Base-by-base conservation (phyloP, 805 yeast species). In the Teunomyces barrocoloradensis region DNA sequence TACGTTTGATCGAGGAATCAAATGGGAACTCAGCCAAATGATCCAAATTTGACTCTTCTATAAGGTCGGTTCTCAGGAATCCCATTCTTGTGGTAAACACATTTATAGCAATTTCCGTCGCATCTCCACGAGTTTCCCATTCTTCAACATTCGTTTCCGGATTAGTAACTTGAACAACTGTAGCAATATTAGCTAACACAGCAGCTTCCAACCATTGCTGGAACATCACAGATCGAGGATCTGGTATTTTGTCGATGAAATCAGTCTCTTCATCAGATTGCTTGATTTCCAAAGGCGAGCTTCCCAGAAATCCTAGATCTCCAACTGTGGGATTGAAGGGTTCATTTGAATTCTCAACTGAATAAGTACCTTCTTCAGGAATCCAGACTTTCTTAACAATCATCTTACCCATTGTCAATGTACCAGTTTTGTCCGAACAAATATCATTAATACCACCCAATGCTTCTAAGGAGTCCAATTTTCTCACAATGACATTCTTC, bases 361-460 rank as follows among this genome's bases (percentile, higher is more conserved):
- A 48, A 49, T 58, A 66, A 18, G 70, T 66, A 9, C 73, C 73
- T 9, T 60, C 58, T 30, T 52, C 55, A 28, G 73, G 71, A 37
- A 68, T 55, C 72, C 72, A 68, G 3, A 67, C 65, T 50, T 61
- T 61, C 44, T 59, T 63, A 11, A 68, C 71, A 52, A 67, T 64
- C 73, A 68, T 68, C 51, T 56, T 65, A 37, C 73, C 73, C 60
- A 63, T 65, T 13, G 73, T 68, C 34, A 68, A 61, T 15, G 73
- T 68, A 4, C 72, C 72, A 2, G 96, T 90, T 59, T 90, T 89
- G 68, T 90, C 97, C 5, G 94, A 82, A 62, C 97, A 89, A 55
- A 90, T 88, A 39, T 90, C 97, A 49, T 67, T 59, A 36, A 68
- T 62, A 43, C 71, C 72, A 38, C 73, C 72, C 50, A 68, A 59